These are phyloP conservation scores for Candida khao-thaluensis DNA, from an alignment of 805 yeast species.

Conservation along the genomic window DNA sequence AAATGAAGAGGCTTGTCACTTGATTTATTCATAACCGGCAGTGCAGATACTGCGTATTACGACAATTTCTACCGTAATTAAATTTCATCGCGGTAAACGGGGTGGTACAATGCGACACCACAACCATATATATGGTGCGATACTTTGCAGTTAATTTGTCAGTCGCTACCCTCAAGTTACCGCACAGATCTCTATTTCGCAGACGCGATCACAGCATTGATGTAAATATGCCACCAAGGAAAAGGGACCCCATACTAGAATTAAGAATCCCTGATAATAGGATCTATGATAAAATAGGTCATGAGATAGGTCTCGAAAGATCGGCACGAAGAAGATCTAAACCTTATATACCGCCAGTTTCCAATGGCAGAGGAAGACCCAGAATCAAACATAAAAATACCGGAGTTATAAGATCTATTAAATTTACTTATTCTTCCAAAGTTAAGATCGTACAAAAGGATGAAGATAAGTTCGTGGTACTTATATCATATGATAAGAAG, in stretches of 20 bases:
- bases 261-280: slow-evolving; percentile 31
- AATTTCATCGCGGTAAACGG: no score
- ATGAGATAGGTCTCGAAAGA: slow-evolving; percentile 18
- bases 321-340: slow-evolving; percentile 22
- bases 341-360: not conserved
- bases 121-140: no score
- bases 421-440: slow-evolving; percentile 1
- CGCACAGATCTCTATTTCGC: not conserved
- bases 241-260: slow-evolving; percentile 24
- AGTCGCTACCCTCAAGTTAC: no score
- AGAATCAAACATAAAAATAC: not conserved
- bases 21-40: no score
- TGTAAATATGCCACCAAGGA: slow-evolving; percentile 21
- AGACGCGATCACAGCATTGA: slow-evolving; percentile 6
- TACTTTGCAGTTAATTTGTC: not conserved
- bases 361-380: not conserved
- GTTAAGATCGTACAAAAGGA: not conserved
- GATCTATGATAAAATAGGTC: slow-evolving; percentile 22
- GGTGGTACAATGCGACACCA: no score
- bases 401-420: slow-evolving; percentile 2
- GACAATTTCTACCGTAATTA: no score
- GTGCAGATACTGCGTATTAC: no score
- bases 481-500: slow-evolving; percentile 3
- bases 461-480: not conserved
- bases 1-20: no score